A percentile compares a stretch with the other conserved stretches of the same genome.
These are phyloP conservation scores for Termitomyces sp. DNA, from an alignment of 768 basidiomycete species.

Conservation along the genomic window DNA sequence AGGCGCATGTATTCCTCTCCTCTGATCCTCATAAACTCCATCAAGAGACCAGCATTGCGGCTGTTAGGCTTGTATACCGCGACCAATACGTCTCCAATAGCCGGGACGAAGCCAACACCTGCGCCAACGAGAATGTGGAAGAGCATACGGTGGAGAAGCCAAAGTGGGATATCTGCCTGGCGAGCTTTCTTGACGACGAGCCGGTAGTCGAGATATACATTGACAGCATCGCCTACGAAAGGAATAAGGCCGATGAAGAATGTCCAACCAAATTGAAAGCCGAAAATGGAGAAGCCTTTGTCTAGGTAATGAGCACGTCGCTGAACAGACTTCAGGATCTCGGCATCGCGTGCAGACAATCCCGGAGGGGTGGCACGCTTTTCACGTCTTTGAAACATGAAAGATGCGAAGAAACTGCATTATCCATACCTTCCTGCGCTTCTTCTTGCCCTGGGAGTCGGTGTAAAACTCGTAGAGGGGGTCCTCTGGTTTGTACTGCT, in stretches of 20 bases:
- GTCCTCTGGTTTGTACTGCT: constrained; percentile 65
- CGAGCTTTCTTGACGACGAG: constrained; percentile 75
- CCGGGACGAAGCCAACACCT: constrained; percentile 58
- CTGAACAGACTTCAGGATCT: constrained; percentile 70
- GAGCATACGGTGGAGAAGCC: constrained; percentile 72
- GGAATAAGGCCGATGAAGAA: constrained; percentile 78
- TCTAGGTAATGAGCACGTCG: constrained; percentile 81
- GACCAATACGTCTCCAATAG: constrained; percentile 71
- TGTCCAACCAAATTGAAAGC: constrained; percentile 83
- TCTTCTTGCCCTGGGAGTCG: constrained; percentile 49
- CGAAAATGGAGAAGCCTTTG: constrained; percentile 77
- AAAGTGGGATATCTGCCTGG: constrained; percentile 60
- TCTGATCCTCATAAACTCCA: constrained; percentile 76
- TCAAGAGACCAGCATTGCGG: constrained; percentile 80
- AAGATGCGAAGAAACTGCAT: neutral
- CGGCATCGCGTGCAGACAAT: constrained; percentile 68
- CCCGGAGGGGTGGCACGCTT: constrained; percentile 73
- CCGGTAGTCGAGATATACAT: constrained; percentile 61
- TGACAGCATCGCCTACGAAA: constrained; percentile 60
- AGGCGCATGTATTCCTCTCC: constrained; percentile 66
- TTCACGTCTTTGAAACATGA: neutral
- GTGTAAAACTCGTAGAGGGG: constrained; percentile 67
- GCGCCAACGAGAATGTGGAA: constrained; percentile 70
- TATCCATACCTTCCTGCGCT: constrained; percentile 48
- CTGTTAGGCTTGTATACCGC: constrained; percentile 86